Evolutionary conservation across 1,139 yeast species (phyloP).

Genomic region (Petasospora rhodanensis): DNA sequence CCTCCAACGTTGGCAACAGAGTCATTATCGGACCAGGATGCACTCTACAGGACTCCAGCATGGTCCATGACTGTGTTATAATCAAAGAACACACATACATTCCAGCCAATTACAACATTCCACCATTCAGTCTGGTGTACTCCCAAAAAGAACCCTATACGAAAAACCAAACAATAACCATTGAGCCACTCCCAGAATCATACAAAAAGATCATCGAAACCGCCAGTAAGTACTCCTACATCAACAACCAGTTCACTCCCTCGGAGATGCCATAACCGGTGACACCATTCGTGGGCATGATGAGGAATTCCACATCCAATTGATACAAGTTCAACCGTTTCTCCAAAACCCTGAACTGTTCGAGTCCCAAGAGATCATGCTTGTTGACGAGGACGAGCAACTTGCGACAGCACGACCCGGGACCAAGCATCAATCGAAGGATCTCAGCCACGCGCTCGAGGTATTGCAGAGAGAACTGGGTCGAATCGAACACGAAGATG

Average conservation of each 20-base stretch:
- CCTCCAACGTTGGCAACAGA: conserved; percentile 53
- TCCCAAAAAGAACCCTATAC: conserved; percentile 16
- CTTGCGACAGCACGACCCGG: conserved; percentile 9
- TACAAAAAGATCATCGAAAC: conserved; percentile 40
- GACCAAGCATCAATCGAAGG: conserved; percentile 3
- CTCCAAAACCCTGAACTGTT: conserved; percentile 11
- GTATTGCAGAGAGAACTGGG: conserved; percentile 12
- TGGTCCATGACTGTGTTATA: conserved; percentile 61
- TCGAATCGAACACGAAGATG: conserved; percentile 19
- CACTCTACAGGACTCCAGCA: conserved; percentile 37
- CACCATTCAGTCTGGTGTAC: conserved; percentile 54
- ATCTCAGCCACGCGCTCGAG: conserved; percentile 9
- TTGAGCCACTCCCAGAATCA: conserved; percentile 35
- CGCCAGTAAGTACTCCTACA: conserved; percentile 33
- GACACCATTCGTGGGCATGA: conserved; percentile 18
- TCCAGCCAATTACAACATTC: conserved; percentile 54
- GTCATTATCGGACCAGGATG: conserved; percentile 48
- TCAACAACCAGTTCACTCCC: conserved; percentile 26
- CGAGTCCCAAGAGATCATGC: conserved; percentile 13
- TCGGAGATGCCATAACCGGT: conserved; percentile 22
- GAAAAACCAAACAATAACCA: conserved; percentile 28
- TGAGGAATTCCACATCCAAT: conserved; percentile 14
- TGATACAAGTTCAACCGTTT: conserved; percentile 6
- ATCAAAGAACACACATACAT: conserved; percentile 44
- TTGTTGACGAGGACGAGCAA: conserved; percentile 20